phyloP scores from a whole-genome alignment of 768 basidiomycete species.

The Lactifluus subvellereus region DNA sequence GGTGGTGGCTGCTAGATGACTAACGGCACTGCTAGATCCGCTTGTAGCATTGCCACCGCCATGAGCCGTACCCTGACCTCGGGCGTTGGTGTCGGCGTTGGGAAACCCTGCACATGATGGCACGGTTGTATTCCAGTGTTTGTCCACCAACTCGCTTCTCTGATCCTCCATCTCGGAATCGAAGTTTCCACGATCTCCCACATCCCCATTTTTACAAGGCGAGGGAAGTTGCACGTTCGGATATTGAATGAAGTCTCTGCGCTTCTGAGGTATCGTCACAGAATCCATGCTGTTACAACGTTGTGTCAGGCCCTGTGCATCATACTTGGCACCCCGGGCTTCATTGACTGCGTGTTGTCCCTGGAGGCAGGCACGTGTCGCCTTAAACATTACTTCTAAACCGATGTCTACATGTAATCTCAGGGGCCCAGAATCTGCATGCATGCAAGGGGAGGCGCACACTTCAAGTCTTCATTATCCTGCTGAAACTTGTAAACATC shows the following conservation, averaged over 20 bases:
- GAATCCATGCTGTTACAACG: not conserved
- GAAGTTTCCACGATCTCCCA: no score
- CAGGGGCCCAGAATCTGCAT: not conserved
- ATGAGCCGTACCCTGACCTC: not conserved
- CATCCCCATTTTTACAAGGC: not conserved
- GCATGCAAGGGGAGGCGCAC: slow-evolving; percentile 14
- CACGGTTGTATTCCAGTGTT: not conserved
- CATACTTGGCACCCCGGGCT: not conserved
- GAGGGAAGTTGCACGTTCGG: slow-evolving; percentile 3
- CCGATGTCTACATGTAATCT: slow-evolving; percentile 8
- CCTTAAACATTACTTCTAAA: not conserved
- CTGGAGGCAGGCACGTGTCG: slow-evolving; percentile 7
- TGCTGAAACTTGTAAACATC: slow-evolving; percentile 40
- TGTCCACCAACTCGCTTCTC: not conserved
- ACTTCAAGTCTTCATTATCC: slow-evolving; percentile 28
- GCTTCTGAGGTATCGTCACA: not conserved
- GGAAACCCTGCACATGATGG: not conserved
- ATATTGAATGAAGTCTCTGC: not conserved
- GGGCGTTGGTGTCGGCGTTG: not conserved
- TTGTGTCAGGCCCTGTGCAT: not conserved
- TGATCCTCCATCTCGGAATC: not conserved
- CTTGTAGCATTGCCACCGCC: not conserved
- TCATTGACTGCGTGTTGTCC: slow-evolving; percentile 6
- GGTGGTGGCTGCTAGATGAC: not conserved
- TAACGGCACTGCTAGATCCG: not conserved